phyloP scores from a whole-genome alignment of 2,329 filamentous ascomycete genomes.

The Fusarium sp. region DNA sequence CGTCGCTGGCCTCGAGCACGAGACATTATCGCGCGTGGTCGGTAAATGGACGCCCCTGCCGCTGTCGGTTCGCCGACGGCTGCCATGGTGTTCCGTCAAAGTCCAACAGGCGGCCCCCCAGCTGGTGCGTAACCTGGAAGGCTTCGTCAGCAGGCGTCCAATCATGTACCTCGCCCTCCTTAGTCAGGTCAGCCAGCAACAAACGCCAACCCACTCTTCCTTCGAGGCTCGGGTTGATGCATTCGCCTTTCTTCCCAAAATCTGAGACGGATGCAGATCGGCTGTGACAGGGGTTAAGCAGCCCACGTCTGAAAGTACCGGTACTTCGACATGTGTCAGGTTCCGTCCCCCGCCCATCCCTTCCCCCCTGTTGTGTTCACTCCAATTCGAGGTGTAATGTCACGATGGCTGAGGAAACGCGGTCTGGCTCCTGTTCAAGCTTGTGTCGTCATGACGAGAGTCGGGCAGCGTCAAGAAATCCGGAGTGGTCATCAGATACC shows the following conservation, averaged over 20 bases:
- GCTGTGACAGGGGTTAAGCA: constrained; percentile 45
- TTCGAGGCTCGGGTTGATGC: constrained; percentile 44
- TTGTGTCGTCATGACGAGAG: constrained; percentile 1
- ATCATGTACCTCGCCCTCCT: constrained; percentile 30
- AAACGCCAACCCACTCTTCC: constrained; percentile 41
- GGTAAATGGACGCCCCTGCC: constrained; percentile 37
- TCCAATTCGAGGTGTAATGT: constrained; percentile 40
- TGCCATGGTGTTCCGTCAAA: constrained; percentile 44
- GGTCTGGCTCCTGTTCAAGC: constrained; percentile 24
- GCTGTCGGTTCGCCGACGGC: constrained; percentile 32
- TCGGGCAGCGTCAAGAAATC: background rate
- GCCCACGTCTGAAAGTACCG: constrained; percentile 41
- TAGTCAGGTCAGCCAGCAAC: constrained; percentile 38
- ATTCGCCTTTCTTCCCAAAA: constrained; percentile 46
- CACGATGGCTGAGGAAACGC: constrained; percentile 33
- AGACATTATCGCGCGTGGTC: constrained; percentile 15
- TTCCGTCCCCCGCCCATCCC: constrained; percentile 41
- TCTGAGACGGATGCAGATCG: constrained; percentile 55
- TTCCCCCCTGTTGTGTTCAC: constrained; percentile 37
- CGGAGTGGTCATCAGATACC: background rate
- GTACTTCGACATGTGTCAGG: constrained; percentile 48
- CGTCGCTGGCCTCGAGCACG: background rate
- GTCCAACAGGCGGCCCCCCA: constrained; percentile 33
- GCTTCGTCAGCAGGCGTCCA: constrained; percentile 35
- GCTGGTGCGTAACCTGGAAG: constrained; percentile 42